phyloP scores from a whole-genome alignment of 2,329 filamentous ascomycete genomes.

The Aureobasidium sp. region DNA sequence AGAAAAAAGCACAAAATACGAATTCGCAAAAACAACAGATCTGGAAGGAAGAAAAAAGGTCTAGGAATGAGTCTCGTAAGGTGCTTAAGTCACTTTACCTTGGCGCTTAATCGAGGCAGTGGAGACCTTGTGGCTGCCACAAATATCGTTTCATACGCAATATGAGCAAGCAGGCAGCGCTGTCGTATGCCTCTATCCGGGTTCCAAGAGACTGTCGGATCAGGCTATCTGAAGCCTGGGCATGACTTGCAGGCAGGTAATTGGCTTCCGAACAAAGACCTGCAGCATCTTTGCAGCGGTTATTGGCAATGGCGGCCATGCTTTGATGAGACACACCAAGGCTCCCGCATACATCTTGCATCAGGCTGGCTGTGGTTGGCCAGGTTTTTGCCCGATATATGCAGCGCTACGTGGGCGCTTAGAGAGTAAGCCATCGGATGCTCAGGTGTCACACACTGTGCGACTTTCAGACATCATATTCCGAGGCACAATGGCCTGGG shows the following conservation, averaged over 20 bases:
- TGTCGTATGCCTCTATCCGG: not conserved
- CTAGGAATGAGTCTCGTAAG: not conserved
- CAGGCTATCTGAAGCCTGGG: not conserved
- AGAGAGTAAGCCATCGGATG: not conserved
- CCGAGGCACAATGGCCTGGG: no score
- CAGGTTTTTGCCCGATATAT: not conserved
- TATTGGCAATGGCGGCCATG: constrained; percentile 1
- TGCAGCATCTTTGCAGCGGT: not conserved
- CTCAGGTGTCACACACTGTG: no score
- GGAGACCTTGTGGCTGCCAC: not conserved
- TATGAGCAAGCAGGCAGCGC: not conserved
- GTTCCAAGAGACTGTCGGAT: not conserved
- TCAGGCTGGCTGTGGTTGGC: not conserved
- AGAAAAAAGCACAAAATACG: constrained; percentile 19
- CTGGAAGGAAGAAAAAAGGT: constrained; percentile 16
- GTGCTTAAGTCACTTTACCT: not conserved
- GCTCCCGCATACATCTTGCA: not conserved
- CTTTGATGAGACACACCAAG: not conserved
- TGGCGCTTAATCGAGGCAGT: constrained; percentile 11
- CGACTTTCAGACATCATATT: no score
- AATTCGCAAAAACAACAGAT: constrained; percentile 1
- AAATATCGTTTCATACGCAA: not conserved
- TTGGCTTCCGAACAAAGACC: not conserved
- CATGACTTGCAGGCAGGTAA: not conserved
- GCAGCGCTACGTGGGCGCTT: constrained; percentile 8